Evolutionary conservation across 495 filamentous ascomycete species (phyloP).

Genomic region (Melanomma pulvis-pyrius): DNA sequence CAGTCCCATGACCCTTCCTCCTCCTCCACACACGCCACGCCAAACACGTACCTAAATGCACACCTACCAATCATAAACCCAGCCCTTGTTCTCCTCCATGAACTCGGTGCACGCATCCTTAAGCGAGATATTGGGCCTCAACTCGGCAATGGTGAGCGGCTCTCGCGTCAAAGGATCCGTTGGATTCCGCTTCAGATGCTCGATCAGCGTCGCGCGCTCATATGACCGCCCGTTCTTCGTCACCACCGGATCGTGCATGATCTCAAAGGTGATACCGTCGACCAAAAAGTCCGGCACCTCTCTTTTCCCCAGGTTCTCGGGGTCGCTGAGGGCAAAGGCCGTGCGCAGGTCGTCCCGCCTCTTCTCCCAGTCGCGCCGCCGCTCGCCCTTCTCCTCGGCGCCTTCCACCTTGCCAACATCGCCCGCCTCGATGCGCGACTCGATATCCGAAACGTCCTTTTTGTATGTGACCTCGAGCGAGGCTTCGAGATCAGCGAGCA

Average conservation of each 20-base stretch:
- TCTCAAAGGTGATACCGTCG: conserved; percentile 84
- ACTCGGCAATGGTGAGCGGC: conserved; percentile 67
- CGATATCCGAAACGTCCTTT: conserved; percentile 54
- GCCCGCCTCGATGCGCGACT: conserved; percentile 33
- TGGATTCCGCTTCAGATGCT: conserved; percentile 74
- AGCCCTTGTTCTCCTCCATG: conserved; percentile 76
- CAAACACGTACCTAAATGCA: conserved; percentile 10
- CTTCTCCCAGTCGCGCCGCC: conserved; percentile 56
- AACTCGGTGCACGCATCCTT: conserved; percentile 85
- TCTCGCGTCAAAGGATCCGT: conserved; percentile 85
- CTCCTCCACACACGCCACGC: neutral
- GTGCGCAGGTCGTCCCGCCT: conserved; percentile 62
- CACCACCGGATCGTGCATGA: conserved; percentile 82
- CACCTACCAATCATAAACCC: conserved; percentile 85
- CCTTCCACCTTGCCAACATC: conserved; percentile 49
- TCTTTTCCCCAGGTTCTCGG: conserved; percentile 55
- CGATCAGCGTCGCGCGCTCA: conserved; percentile 82
- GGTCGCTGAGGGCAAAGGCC: conserved; percentile 65
- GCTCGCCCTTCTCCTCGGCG: conserved; percentile 55
- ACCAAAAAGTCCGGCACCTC: conserved; percentile 84
- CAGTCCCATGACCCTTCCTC: neutral
- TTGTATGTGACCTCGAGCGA: conserved; percentile 50
- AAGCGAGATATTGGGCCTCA: conserved; percentile 81
- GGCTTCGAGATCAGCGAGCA: conserved; percentile 60
- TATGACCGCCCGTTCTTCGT: conserved; percentile 88